Conservation (phyloP, 2,329 filamentous ascomycete species). For the Penicillium sp. region DNA sequence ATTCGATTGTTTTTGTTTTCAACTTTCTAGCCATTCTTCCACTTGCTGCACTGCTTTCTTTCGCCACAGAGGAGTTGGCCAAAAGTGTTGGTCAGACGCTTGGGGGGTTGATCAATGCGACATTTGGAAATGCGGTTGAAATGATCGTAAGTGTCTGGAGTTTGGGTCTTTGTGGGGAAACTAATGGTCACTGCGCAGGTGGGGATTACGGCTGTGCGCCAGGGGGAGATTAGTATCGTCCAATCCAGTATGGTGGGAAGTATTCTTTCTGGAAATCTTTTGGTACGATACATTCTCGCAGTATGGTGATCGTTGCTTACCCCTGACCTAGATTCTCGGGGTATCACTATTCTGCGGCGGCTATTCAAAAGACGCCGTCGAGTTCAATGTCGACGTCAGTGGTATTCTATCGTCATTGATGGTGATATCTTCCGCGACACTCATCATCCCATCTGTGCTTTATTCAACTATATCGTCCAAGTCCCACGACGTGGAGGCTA, state of each 20-base stretch:
- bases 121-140: slow-evolving; percentile 62
- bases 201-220: slow-evolving; percentile 69
- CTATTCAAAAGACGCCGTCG: slow-evolving; percentile 70
- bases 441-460: slow-evolving; percentile 67
- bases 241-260: slow-evolving; percentile 85
- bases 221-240: slow-evolving; percentile 74
- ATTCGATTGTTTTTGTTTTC: slow-evolving; percentile 70
- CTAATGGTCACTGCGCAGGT: slow-evolving; percentile 14
- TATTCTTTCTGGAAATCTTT: slow-evolving; percentile 80
- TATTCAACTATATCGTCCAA: slow-evolving; percentile 16
- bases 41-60: slow-evolving; percentile 56
- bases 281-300: slow-evolving; percentile 36
- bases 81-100: slow-evolving; percentile 57
- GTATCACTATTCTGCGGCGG: slow-evolving; percentile 85
- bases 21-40: slow-evolving; percentile 73
- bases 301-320: not conserved
- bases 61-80: slow-evolving; percentile 59
- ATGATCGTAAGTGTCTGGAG: slow-evolving; percentile 60
- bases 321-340: slow-evolving; percentile 61
- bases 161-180: not conserved
- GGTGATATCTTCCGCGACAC: slow-evolving; percentile 70
- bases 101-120: slow-evolving; percentile 60
- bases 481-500: slow-evolving; percentile 8
- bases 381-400: slow-evolving; percentile 83
- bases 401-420: slow-evolving; percentile 78